phyloP scores from a whole-genome alignment of 2,329 filamentous ascomycete genomes.

The Camptophora hylomeconis region DNA sequence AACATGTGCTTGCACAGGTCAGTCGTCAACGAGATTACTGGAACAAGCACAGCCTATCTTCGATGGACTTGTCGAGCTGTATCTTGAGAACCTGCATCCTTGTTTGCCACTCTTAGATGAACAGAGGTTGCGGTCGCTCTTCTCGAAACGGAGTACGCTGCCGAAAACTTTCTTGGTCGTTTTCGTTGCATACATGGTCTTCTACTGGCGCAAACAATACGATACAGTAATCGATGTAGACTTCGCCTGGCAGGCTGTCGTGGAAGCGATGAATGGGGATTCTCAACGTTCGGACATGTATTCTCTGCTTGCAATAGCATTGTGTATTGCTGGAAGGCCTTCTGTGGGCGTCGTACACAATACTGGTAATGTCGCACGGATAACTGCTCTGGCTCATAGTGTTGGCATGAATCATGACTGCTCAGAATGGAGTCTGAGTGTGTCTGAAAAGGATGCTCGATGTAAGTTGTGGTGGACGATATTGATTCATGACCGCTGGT shows the following conservation, averaged over 20 bases:
- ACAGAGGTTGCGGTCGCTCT: conserved; percentile 37
- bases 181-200: conserved; percentile 44
- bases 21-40: conserved; percentile 41
- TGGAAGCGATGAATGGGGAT: conserved; percentile 43
- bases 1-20: conserved; percentile 31
- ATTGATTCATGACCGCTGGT: conserved; percentile 44
- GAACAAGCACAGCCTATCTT: conserved; percentile 45
- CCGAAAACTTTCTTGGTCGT: conserved; percentile 45
- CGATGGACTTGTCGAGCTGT: conserved; percentile 38
- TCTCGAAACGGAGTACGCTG: conserved; percentile 33
- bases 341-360: conserved; percentile 23
- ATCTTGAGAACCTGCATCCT: conserved; percentile 43
- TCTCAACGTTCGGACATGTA: conserved; percentile 46
- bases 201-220: conserved; percentile 43
- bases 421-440: conserved; percentile 38
- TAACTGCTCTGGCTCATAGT: conserved; percentile 41
- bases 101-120: conserved; percentile 51
- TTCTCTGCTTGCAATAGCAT: conserved; percentile 42
- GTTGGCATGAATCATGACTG: conserved; percentile 44
- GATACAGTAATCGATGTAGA: conserved; percentile 37
- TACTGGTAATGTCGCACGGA: conserved; percentile 40
- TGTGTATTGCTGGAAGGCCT: conserved; percentile 48
- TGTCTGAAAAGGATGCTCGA: conserved; percentile 37
- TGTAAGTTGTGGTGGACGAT: conserved; percentile 45
- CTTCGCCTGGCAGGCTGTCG: conserved; percentile 51